Evolutionary conservation across 192 early-diverging fungal species (phyloP).

Genomic region (Podila clonocystis): DNA sequence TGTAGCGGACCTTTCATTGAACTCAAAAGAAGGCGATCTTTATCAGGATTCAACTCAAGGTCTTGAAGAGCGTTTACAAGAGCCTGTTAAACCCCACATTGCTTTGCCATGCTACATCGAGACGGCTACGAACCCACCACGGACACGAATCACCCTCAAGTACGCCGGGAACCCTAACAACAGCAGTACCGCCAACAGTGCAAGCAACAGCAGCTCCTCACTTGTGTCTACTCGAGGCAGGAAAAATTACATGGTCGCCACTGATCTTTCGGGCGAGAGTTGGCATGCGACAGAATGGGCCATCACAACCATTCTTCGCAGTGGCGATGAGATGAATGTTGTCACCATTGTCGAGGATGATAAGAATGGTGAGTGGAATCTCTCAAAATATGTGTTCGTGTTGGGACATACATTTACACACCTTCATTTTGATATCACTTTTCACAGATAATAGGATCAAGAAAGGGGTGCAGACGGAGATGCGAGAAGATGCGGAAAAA

Average conservation of each 20-base stretch:
- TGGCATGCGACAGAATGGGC: conserved; percentile 65
- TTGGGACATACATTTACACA: too few species aligned
- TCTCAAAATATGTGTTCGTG: too few species aligned
- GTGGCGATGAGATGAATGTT: conserved; percentile 58
- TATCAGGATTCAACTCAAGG: conserved; percentile 23
- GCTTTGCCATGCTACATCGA: conserved; percentile 41
- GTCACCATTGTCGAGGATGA: conserved; percentile 58
- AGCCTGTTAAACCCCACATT: conserved; percentile 46
- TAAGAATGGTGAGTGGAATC: conserved; percentile 26
- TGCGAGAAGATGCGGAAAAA: conserved; percentile 51
- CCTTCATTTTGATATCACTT: too few species aligned
- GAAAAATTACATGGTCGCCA: conserved; percentile 58
- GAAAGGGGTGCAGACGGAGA: conserved; percentile 47
- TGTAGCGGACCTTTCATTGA: background rate
- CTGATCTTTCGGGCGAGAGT: conserved; percentile 62
- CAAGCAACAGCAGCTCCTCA: background rate
- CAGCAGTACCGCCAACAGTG: background rate
- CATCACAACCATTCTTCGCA: conserved; percentile 58
- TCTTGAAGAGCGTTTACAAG: conserved; percentile 37
- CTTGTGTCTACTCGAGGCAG: conserved; percentile 19
- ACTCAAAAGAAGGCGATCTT: conserved; percentile 10
- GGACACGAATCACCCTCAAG: conserved; percentile 44
- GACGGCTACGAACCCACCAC: conserved; percentile 43
- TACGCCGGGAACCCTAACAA: conserved; percentile 18
- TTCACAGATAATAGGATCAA: conserved; percentile 22